phyloP scores from a whole-genome alignment of 202 grass and related monocot genomes.

The Panicum hallii region DNA sequence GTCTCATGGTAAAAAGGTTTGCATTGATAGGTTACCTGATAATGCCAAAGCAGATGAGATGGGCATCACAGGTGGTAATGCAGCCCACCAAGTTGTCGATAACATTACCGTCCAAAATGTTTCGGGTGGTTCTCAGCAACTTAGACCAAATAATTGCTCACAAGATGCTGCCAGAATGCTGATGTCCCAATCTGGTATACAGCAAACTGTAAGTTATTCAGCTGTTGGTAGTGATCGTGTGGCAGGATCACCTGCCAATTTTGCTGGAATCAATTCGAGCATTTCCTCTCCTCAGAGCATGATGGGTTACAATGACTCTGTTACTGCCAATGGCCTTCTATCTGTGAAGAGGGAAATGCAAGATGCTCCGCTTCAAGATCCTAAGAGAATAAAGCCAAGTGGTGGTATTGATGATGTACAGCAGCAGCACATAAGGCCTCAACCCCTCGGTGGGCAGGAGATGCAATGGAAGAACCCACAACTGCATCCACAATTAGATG shows the following conservation, averaged over 20 bases:
- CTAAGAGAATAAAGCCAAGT: constrained; percentile 71
- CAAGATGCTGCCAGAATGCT: constrained; percentile 69
- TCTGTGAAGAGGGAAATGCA: constrained; percentile 78
- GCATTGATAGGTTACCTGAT: constrained; percentile 66
- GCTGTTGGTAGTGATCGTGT: constrained; percentile 60
- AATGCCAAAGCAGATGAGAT: constrained; percentile 50
- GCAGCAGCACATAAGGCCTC: constrained; percentile 68
- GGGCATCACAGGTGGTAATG: constrained; percentile 52
- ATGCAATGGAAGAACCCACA: constrained; percentile 85
- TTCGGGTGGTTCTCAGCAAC: constrained; percentile 50
- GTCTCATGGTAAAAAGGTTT: constrained; percentile 83
- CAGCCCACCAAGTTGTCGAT: constrained; percentile 59
- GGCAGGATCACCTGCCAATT: constrained; percentile 60
- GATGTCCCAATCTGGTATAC: constrained; percentile 62
- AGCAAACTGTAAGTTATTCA: constrained; percentile 64
- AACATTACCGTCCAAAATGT: constrained; percentile 49
- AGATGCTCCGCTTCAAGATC: constrained; percentile 72
- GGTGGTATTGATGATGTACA: constrained; percentile 70
- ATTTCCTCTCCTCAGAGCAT: constrained; percentile 65
- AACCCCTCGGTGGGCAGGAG: constrained; percentile 61
- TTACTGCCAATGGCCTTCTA: constrained; percentile 54
- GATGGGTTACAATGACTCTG: constrained; percentile 56
- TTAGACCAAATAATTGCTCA: constrained; percentile 61
- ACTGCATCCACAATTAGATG: constrained; percentile 61
- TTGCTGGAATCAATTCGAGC: constrained; percentile 57